Evolutionary conservation across 345 rosid species (phyloP), one percentile per base, ranked within the genome.

Genomic region (Hevea brasiliensis): DNA sequence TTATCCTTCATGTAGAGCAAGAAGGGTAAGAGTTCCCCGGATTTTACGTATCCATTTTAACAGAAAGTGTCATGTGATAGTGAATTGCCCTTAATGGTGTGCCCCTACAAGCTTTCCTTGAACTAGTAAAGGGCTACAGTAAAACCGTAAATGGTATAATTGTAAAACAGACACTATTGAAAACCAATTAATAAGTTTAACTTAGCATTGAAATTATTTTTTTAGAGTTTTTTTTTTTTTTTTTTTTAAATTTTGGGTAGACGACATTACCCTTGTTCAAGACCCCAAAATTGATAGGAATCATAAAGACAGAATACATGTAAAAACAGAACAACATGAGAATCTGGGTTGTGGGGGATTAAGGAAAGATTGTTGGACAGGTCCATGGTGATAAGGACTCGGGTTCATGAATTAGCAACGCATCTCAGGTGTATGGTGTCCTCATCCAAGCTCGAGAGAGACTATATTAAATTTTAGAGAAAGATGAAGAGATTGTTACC

Each of bases 31-130:
- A 57, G 26, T 45, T 70, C 74, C 74, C 82, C 81, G 79, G 81
- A 62, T 71, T 76, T 76, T 65, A 57, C 85, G 85, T 70, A 42
- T 56, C 67, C 71, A 66, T 61, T 72, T 65, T 73, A 70, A 37
- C 82, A 48, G 64, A 75, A 64, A 76, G 77, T 40, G 65, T 47
- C 51, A 55, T 55, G 70, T 61, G 74, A 76, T 37, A 26, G 76
- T 48, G 68, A 79, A 60, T 76, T 5, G 72, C 72, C 27, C 58
- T 67, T 57, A 71, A 41, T 8, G 37, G n/a, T n/a, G n/a, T n/a
- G n/a, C n/a, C n/a, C n/a, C n/a, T n/a, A n/a, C n/a, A n/a, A n/a
- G n/a, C n/a, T n/a, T n/a, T n/a, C n/a, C n/a, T n/a, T n/a, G n/a
- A n/a, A n/a, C n/a, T n/a, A n/a, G n/a, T n/a, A n/a, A n/a, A n/a